Evolutionary conservation across 179 eudicot genomes (phyloP).

Genomic region (Gypsophila paniculata): DNA sequence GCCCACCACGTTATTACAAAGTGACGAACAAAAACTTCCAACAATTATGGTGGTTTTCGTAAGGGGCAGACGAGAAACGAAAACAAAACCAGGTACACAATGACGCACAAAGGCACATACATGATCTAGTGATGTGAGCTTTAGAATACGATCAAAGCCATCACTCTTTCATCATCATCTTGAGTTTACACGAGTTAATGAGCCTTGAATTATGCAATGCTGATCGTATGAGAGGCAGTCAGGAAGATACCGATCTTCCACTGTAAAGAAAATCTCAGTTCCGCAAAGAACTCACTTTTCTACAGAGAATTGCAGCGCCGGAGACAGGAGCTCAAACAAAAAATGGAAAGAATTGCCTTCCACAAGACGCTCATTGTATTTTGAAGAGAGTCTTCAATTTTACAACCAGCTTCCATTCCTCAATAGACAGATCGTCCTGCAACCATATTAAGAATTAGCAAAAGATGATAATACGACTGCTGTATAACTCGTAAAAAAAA

Average conservation of each 20-base stretch:
- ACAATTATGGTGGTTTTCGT: not conserved
- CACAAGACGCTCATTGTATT: slow-evolving; percentile 39
- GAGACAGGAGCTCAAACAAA: not conserved
- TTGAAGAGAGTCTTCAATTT: slow-evolving; percentile 67
- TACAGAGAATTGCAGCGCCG: not conserved
- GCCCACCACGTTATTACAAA: too few species aligned
- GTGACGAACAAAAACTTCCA: slow-evolving; percentile 3
- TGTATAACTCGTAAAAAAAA: too few species aligned
- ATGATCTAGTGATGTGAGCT: not conserved
- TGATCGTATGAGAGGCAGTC: not conserved
- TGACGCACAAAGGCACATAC: not conserved
- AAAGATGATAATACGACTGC: not conserved
- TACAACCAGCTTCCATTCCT: slow-evolving; percentile 65
- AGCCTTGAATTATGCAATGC: not conserved
- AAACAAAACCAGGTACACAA: not conserved
- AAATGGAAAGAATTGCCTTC: not conserved
- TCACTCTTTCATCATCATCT: not conserved
- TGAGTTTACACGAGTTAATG: not conserved
- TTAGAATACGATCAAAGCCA: not conserved
- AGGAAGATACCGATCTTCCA: not conserved
- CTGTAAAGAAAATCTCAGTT: not conserved
- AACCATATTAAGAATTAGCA: not conserved
- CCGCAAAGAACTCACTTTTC: slow-evolving; percentile 3
- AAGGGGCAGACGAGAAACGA: not conserved
- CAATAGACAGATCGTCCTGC: slow-evolving; percentile 64